Conservation (phyloP, 441 rosid species). For the Euphorbia celastroides region DNA sequence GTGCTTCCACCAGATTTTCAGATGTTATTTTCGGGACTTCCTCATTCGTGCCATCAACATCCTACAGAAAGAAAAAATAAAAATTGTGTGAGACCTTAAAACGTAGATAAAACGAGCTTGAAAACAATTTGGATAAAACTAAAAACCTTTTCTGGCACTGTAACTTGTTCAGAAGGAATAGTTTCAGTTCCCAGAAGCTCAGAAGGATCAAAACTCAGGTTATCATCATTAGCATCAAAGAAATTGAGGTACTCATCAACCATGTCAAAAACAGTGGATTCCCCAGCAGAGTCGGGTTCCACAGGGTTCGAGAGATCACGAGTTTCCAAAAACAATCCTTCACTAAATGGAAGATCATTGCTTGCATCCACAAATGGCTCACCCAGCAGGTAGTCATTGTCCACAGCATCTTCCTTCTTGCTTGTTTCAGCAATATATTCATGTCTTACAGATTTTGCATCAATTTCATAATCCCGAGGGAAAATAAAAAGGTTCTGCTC, state of each 20-base stretch:
- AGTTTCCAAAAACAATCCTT: slow-evolving; percentile 58
- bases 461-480: slow-evolving; percentile 35
- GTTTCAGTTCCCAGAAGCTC: slow-evolving; percentile 36
- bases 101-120: not conserved
- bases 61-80: slow-evolving; percentile 31
- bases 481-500: slow-evolving; percentile 35
- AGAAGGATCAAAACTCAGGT: slow-evolving; percentile 46
- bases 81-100: not conserved
- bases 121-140: not conserved
- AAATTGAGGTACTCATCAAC: slow-evolving; percentile 68
- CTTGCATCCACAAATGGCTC: slow-evolving; percentile 48
- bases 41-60: slow-evolving; percentile 35
- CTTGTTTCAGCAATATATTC: slow-evolving; percentile 38
- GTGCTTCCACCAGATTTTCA: slow-evolving; percentile 31
- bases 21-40: slow-evolving; percentile 21
- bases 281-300: slow-evolving; percentile 38
- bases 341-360: slow-evolving; percentile 34
- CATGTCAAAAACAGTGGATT: slow-evolving; percentile 43
- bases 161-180: slow-evolving; percentile 28
- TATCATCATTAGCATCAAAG: slow-evolving; percentile 50
- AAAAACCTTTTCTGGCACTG: slow-evolving; percentile 39
- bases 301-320: slow-evolving; percentile 46
- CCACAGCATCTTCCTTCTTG: slow-evolving; percentile 29
- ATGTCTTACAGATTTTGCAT: slow-evolving; percentile 33
- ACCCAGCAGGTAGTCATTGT: slow-evolving; percentile 34